Evolutionary conservation across 306 rosid genomes (phyloP).

Genomic region (Prinsepia uniflora): DNA sequence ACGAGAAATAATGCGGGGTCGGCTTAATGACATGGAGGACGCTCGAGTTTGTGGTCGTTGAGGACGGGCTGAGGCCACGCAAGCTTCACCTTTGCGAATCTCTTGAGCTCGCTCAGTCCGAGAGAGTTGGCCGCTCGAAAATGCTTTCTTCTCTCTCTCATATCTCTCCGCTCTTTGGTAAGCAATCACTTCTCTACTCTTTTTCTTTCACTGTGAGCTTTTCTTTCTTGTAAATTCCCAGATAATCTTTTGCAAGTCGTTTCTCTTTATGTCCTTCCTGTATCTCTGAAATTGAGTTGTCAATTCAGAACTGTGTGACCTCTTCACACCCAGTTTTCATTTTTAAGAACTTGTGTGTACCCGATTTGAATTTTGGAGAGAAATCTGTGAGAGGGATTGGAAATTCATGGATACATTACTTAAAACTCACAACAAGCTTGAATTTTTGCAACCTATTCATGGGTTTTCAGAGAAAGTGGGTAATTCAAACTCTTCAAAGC

Average conservation of each 20-base stretch:
- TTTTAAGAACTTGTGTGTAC: slow-evolving; percentile 24
- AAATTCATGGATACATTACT: slow-evolving; percentile 76
- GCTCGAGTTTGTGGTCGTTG: slow-evolving; percentile 26
- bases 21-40: background rate
- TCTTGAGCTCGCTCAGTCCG: background rate
- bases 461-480: slow-evolving; percentile 69
- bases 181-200: slow-evolving; percentile 20
- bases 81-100: slow-evolving; percentile 43
- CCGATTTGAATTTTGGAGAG: slow-evolving; percentile 21
- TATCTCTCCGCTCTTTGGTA: slow-evolving; percentile 36
- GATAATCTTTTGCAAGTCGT: background rate
- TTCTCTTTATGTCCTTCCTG: background rate
- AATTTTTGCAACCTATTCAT: slow-evolving; percentile 67
- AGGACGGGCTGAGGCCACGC: slow-evolving; percentile 47
- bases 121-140: slow-evolving; percentile 5
- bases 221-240: slow-evolving; percentile 5
- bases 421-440: slow-evolving; percentile 84
- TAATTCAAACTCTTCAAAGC: slow-evolving; percentile 36
- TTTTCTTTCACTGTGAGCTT: slow-evolving; percentile 2
- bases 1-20: background rate
- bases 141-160: slow-evolving; percentile 24
- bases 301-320: background rate
- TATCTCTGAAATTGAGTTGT: slow-evolving; percentile 7
- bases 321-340: slow-evolving; percentile 24
- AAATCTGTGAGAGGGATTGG: slow-evolving; percentile 14